Percentiles rank a stretch among this genome's conserved stretches.
Evolutionary conservation across 345 rosid species (phyloP).

Genomic region (Clausena lansium): DNA sequence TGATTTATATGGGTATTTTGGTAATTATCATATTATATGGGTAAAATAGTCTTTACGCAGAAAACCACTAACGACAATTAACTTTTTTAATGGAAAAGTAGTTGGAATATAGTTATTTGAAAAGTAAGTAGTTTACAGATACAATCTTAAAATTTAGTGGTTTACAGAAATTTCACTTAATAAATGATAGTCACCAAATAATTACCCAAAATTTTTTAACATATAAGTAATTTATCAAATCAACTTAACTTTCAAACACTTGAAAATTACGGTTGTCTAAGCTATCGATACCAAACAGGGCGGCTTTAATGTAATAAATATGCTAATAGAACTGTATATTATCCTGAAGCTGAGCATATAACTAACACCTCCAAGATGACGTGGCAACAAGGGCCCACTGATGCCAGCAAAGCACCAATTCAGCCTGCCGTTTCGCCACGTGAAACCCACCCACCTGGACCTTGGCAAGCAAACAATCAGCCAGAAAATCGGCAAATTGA

Average conservation of each 20-base stretch:
- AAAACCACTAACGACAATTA: too few relatives aligned
- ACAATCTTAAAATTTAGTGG: too few relatives aligned
- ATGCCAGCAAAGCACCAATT: conserved; percentile 93
- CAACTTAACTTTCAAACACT: neutral
- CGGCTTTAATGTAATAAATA: neutral
- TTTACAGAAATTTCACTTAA: too few relatives aligned
- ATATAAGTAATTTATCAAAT: accelerated
- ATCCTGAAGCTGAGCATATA: neutral
- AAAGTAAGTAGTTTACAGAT: too few relatives aligned
- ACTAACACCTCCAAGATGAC: conserved; percentile 81
- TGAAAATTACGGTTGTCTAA: neutral
- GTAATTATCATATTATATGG: too few relatives aligned
- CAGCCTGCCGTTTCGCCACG: conserved; percentile 83
- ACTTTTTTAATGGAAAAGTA: too few relatives aligned
- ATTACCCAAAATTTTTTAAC: too few relatives aligned
- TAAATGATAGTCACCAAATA: too few relatives aligned
- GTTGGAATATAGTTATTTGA: too few relatives aligned
- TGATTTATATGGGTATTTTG: too few relatives aligned
- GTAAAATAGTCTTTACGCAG: too few relatives aligned
- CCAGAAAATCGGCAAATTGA: conserved; percentile 87
- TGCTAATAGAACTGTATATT: neutral
- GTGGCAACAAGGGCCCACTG: conserved; percentile 77
- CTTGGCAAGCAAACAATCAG: conserved; percentile 67
- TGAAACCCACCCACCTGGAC: conserved; percentile 82
- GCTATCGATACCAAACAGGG: too few relatives aligned